Base-by-base conservation (phyloP, 306 rosid species). In the Cucumis hystrix region DNA sequence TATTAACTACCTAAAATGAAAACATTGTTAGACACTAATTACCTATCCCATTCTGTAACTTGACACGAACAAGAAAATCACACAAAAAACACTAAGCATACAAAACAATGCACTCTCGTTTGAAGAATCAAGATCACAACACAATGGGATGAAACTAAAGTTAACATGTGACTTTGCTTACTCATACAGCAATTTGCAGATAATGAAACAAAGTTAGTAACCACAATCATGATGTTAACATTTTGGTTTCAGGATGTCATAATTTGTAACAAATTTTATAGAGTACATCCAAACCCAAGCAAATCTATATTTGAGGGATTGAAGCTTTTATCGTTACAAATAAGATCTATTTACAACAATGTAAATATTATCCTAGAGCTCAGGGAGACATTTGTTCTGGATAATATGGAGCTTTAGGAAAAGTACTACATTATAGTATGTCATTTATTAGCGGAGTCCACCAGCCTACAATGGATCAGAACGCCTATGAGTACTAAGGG, bases 1-100 rank as follows among this genome's bases (percentile, higher is more conserved):
- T 82, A 83, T 86, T 81, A 35, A 88, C 84, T 43, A 79, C 93
- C 98, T 93, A 89, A 62, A 63, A 85, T 15, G 47, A 10, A 51
- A 28, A 7, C 77, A 58, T 72, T 51, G 43, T 25, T 49, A 74
- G 76, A 60, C 71, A 4, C 60, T 30, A 51, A 65, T 69, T 33
- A 40, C 58, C 41, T 21, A 45, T 14, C 20, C 40, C 52, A 23
- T 28, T 74, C 25, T 12, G 30, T n/a, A 28, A 47, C 15, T 63
- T 59, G 17, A 45, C 10, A 62, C 2, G 55, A 43, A 61, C 60
- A 28, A 23, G 56, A 6, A 72, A 49, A 72, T 28, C 5, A 15
- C 21, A 43, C 75, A 70, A 70, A 14, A 21, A 21, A 16, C 58
- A 23, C 3, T 23, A 40, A 15, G 75, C 21, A 13, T 45, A 45